These are phyloP conservation scores for Lodderomyces parapsilosis DNA, from an alignment of 1,139 yeast species.

Conservation along the genomic window DNA sequence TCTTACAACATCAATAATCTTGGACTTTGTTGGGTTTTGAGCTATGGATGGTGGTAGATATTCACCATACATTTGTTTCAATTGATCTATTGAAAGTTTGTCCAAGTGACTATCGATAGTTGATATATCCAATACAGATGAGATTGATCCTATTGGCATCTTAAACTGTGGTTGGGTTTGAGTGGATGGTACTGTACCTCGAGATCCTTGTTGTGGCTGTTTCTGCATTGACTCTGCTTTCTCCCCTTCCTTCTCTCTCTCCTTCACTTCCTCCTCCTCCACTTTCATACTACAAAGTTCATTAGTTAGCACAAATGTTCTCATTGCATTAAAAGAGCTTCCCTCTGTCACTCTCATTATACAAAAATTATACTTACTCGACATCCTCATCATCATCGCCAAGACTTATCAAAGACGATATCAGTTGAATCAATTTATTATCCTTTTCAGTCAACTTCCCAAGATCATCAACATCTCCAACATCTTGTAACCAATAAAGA, in stretches of 20 bases:
- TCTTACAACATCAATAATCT: conserved; percentile 45
- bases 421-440: conserved; percentile 47
- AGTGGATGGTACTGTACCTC: not conserved
- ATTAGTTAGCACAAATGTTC: conserved; percentile 9
- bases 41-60: conserved; percentile 45
- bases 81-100: conserved; percentile 32
- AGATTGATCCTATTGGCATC: conserved; percentile 28
- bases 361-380: conserved; percentile 20
- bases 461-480: conserved; percentile 62
- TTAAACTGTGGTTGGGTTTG: conserved; percentile 9
- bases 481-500: conserved; percentile 90
- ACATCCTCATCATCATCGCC: conserved; percentile 44
- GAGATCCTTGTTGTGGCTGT: not conserved
- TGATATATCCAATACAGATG: conserved; percentile 41
- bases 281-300: not conserved
- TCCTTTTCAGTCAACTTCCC: conserved; percentile 68
- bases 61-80: conserved; percentile 34
- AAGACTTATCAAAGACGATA: conserved; percentile 51
- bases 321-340: conserved; percentile 20
- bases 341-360: no score
- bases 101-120: conserved; percentile 40
- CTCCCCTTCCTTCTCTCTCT: not conserved
- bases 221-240: not conserved
- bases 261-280: not conserved
- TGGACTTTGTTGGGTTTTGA: conserved; percentile 33